phyloP scores from a whole-genome alignment of 352 stramenopile genomes.

The Plasmopara halstedii region DNA sequence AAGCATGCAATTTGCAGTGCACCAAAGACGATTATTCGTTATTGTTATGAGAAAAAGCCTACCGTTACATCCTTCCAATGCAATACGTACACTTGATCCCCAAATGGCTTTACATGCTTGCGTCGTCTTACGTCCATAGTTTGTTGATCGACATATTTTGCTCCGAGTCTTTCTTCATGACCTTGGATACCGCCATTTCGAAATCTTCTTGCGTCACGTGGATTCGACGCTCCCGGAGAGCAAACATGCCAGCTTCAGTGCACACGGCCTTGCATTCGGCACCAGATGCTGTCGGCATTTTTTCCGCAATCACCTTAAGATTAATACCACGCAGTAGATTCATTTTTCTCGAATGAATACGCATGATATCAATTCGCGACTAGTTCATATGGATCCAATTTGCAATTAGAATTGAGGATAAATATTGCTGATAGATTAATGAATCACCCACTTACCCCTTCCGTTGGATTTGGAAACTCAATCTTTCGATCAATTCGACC shows the following conservation, averaged over 20 bases:
- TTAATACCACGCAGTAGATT: conserved; percentile 99
- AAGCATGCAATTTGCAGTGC: conserved; percentile 2
- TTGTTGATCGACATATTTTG: conserved; percentile 97
- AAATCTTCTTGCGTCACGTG: conserved; percentile 99
- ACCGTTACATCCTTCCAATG: too few relatives aligned
- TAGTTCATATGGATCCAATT: conserved; percentile 19
- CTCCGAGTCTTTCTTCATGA: conserved; percentile 99
- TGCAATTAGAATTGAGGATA: conserved; percentile 5
- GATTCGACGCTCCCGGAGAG: conserved; percentile 97
- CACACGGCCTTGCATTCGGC: conserved; percentile 99
- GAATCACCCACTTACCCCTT: conserved; percentile 58
- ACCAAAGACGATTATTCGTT: conserved; percentile 22
- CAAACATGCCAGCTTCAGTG: conserved; percentile 99
- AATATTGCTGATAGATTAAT: not conserved
- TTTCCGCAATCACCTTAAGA: conserved; percentile 96
- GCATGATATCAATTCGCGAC: conserved; percentile 95
- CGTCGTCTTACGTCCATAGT: conserved; percentile 97
- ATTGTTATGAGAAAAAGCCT: conserved; percentile 10
- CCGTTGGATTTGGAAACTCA: conserved; percentile 98
- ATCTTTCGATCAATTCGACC: conserved; percentile 99
- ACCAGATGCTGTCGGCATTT: conserved; percentile 96
- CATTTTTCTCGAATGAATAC: conserved; percentile 99
- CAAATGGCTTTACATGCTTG: too few relatives aligned
- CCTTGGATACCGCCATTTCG: conserved; percentile 99
- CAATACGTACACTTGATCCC: too few relatives aligned